phyloP scores from a whole-genome alignment of 2,329 filamentous ascomycete genomes.

The Cladosporium sp. region DNA sequence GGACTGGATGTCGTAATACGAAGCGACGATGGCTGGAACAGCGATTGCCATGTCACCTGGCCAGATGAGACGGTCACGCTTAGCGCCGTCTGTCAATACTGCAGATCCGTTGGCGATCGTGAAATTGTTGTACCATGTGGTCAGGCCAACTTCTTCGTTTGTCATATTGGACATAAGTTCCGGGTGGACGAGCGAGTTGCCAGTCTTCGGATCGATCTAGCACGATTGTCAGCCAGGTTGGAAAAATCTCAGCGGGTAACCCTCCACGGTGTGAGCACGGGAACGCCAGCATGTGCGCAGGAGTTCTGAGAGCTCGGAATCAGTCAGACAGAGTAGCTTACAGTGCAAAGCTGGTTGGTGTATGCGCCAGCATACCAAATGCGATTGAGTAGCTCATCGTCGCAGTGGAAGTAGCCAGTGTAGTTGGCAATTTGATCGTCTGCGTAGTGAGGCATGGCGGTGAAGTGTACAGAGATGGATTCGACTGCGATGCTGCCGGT shows the following conservation, averaged over 20 bases:
- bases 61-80: conserved; percentile 44
- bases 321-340: conserved; percentile 14
- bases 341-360: conserved; percentile 39
- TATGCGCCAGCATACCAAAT: conserved; percentile 59
- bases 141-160: conserved; percentile 18
- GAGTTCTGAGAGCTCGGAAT: background rate
- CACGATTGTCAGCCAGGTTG: background rate
- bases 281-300: conserved; percentile 7
- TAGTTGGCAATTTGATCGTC: conserved; percentile 45
- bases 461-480: conserved; percentile 48
- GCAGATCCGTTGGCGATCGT: conserved; percentile 38
- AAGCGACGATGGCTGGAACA: conserved; percentile 51
- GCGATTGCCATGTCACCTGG: conserved; percentile 56
- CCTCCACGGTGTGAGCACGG: background rate
- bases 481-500: conserved; percentile 41
- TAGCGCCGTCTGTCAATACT: conserved; percentile 44
- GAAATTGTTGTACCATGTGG: conserved; percentile 41
- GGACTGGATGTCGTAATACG: conserved; percentile 47
- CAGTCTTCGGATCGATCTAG: conserved; percentile 14
- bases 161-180: conserved; percentile 23
- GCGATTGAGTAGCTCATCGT: conserved; percentile 54
- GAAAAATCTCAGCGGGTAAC: background rate
- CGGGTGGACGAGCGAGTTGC: conserved; percentile 22
- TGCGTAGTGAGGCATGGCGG: conserved; percentile 47
- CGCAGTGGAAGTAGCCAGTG: conserved; percentile 42